Base-by-base conservation (phyloP, 2,329 filamentous ascomycete genomes). In the Diaporthe vaccinii region DNA sequence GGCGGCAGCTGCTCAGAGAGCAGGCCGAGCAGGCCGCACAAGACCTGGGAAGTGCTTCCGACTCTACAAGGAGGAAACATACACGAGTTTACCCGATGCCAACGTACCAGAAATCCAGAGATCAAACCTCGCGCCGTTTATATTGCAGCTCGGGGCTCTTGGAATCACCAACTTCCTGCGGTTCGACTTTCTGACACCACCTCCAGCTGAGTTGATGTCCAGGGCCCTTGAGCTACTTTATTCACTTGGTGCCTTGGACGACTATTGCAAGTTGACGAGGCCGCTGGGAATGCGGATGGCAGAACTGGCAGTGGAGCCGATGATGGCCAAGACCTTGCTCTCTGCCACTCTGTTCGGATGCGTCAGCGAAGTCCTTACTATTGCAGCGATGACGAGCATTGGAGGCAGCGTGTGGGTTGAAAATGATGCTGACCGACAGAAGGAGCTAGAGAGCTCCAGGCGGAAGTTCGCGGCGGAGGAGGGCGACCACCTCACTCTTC, bases 151-250 rank as follows among this genome's bases (percentile, higher is more conserved):
- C 53, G 98, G 98, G 84, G 96, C 97, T 1, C 88, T 99, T 1
- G 97, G 97, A 0, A 97, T 98, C 78, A 96, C 98, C 83, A 98
- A 99, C 79, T 92, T 98, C 46, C 91, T 95, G 7, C 92, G 95
- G 6, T 99, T 98, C 82, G 92, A 96, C 80, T 99, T 96, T 82
- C 86, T 98, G 70, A 96, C 94, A 4, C 88, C 95, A 3, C 97
- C 97, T 15, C 95, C 97, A 0, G 91, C 95, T 0, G 93, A 96
- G 79, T 91, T 98, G 41, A 91, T 98, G 83, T 91, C 93, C 58
- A 94, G 95, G 77, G 97, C 94, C 0, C 90, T 98, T 2, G 96
- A 98, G 83, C 87, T 98, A 4, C 89, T 99, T 5, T 98, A 93
- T 83, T 94, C 95, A 0, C 86, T 98, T 8, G 95, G 95, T 9